Evolutionary conservation across 2,329 filamentous ascomycete species (phyloP), one percentile per base, ranked within the genome.

Genomic region (Fusarium sp.): DNA sequence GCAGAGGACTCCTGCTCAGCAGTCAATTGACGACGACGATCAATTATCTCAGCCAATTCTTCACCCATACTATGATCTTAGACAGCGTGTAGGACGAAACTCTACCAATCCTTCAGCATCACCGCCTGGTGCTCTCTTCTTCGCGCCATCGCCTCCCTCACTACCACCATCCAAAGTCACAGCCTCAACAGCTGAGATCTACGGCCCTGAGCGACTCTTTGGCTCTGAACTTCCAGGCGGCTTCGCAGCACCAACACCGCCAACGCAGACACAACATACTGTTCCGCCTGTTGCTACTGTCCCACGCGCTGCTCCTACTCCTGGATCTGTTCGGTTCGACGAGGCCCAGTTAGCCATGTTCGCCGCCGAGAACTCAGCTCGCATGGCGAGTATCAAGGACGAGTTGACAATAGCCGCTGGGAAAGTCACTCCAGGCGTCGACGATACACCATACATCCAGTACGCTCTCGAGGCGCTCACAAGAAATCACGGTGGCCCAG

Each of bases 401-500:
- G 83, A 86, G 42, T 76, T 88, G 35, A 80, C 84, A 48, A 79
- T 85, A 54, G 82, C 84, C 20, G 85, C 80, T 37, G 81, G 84
- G 60, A 83, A 83, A 39, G 84, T 89, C 57, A 95, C 93, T 0
- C 94, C 94, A 0, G 93, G 91, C 12, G 84, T 93, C 38, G 94
- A 97, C 75, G 92, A 97, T 75, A 92, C 90, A 11, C 94, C 93
- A 1, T 97, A 94, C 78, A 93, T 98, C 68, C 92, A 92, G 68
- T 97, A 96, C 78, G 94, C 95, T 39, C 89, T 98, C 67, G 92
- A 97, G 68, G 93, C 95, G 67, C 83, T 98, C 71, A 97, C 93
- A 8, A 85, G 91, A 47, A 88, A 92, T 74, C 90, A 90, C 59
- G 89, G 92, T 63, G 84, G 89, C 8, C 80, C 83, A 59, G 84